These are phyloP conservation scores for Datura wrightii DNA, from an alignment of 257 asterid species.

Conservation along the genomic window DNA sequence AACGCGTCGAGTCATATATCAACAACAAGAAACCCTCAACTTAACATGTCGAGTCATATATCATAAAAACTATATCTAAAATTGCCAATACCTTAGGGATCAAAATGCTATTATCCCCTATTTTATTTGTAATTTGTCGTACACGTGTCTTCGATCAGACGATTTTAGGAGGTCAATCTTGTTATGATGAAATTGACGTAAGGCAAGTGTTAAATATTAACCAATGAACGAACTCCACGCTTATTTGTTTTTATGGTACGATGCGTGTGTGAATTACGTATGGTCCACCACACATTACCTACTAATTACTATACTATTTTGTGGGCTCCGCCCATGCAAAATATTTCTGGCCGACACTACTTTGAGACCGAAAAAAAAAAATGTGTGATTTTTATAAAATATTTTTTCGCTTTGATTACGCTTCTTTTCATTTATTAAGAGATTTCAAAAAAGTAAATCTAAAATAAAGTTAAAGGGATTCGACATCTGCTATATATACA, in stretches of 20 bases:
- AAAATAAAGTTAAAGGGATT: too few species aligned
- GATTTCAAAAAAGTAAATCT: too few species aligned
- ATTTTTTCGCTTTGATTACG: too few species aligned
- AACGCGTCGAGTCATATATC: too few species aligned
- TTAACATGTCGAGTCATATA: neutral
- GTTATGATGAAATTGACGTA: neutral
- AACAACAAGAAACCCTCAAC: too few species aligned
- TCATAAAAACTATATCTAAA: neutral
- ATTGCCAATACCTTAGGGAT: neutral
- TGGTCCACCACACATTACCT: neutral
- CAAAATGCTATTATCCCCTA: neutral
- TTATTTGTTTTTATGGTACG: neutral
- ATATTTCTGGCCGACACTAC: conserved; percentile 16
- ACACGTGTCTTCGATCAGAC: neutral
- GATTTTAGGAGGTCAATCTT: neutral
- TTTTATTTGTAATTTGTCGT: conserved; percentile 31
- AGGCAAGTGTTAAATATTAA: neutral
- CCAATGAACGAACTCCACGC: neutral
- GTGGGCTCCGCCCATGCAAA: neutral
- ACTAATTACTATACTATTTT: neutral
- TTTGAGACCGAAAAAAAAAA: neutral
- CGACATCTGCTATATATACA: too few species aligned
- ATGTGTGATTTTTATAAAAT: neutral
- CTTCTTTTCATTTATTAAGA: too few species aligned
- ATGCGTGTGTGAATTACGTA: conserved; percentile 19